phyloP scores from a whole-genome alignment of 371 early-diverging fungal genomes.

The Mortierella sp. region DNA sequence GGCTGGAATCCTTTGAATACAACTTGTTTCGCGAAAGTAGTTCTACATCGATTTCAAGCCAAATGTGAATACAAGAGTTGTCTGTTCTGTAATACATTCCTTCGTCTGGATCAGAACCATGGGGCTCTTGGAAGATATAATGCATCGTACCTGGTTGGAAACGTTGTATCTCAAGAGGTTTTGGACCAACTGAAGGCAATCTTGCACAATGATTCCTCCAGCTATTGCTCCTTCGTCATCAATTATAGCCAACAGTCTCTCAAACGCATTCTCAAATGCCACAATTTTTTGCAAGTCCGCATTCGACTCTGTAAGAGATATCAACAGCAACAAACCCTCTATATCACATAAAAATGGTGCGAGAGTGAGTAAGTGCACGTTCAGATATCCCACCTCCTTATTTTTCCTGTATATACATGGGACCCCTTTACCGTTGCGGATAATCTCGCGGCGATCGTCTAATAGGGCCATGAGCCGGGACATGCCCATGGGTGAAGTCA shows the following conservation, averaged over 20 bases:
- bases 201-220: conserved; percentile 96
- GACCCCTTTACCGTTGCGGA: conserved; percentile 85
- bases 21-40: conserved; percentile 95
- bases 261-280: conserved; percentile 97
- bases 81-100: neutral
- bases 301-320: conserved; percentile 88
- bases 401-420: neutral
- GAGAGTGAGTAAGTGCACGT: neutral
- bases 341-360: conserved; percentile 1
- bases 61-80: neutral
- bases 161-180: conserved; percentile 94
- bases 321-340: conserved; percentile 93
- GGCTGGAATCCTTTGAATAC: conserved; percentile 87
- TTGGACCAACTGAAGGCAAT: conserved; percentile 92
- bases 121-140: neutral
- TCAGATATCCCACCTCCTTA: neutral
- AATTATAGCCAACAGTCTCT: conserved; percentile 86
- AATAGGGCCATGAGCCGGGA: conserved; percentile 93
- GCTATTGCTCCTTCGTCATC: conserved; percentile 93
- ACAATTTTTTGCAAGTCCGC: conserved; percentile 98
- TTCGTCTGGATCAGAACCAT: neutral
- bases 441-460: conserved; percentile 92
- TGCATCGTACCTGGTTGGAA: conserved; percentile 89
- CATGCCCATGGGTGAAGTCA: conserved; percentile 92
- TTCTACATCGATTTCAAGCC: conserved; percentile 63